Evolutionary conservation across 352 stramenopile species (phyloP).

Genomic region (Phytophthora lateralis): DNA sequence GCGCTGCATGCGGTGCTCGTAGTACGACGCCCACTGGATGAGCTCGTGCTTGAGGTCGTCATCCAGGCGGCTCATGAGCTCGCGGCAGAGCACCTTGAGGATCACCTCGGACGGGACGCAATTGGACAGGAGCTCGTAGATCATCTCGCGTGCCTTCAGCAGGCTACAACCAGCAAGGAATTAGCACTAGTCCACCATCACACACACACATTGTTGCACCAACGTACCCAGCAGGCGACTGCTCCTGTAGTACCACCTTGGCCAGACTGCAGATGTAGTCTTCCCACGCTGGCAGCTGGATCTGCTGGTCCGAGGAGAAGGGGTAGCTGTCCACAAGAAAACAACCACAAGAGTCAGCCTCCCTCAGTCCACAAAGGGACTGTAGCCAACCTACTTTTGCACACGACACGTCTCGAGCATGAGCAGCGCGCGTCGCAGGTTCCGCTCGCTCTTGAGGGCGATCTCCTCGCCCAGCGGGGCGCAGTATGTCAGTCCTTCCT

Average conservation of each 20-base stretch:
- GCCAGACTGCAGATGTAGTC: constrained; percentile 96
- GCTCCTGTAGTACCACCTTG: constrained; percentile 94
- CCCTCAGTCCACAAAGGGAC: not conserved
- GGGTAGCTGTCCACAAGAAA: constrained; percentile 62
- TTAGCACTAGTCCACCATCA: not conserved
- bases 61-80: constrained; percentile 95
- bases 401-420: constrained; percentile 96
- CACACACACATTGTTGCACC: not conserved
- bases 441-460: constrained; percentile 92
- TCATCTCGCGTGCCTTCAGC: constrained; percentile 94
- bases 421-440: constrained; percentile 96
- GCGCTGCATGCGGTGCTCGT: constrained; percentile 95
- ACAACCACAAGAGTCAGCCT: constrained; percentile 1
- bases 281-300: constrained; percentile 96
- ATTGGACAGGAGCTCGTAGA: constrained; percentile 99
- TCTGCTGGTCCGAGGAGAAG: constrained; percentile 81
- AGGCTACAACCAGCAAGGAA: constrained; percentile 55
- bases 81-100: constrained; percentile 89
- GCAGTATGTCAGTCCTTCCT: constrained; percentile 92
- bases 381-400: constrained; percentile 48
- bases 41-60: constrained; percentile 97
- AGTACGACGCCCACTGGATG: constrained; percentile 84
- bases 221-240: constrained; percentile 90
- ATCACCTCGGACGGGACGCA: constrained; percentile 99
- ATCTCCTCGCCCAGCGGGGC: constrained; percentile 92